Evolutionary conservation across 768 basidiomycete species (phyloP).

Genomic region (Macrolepiota fuliginosa): DNA sequence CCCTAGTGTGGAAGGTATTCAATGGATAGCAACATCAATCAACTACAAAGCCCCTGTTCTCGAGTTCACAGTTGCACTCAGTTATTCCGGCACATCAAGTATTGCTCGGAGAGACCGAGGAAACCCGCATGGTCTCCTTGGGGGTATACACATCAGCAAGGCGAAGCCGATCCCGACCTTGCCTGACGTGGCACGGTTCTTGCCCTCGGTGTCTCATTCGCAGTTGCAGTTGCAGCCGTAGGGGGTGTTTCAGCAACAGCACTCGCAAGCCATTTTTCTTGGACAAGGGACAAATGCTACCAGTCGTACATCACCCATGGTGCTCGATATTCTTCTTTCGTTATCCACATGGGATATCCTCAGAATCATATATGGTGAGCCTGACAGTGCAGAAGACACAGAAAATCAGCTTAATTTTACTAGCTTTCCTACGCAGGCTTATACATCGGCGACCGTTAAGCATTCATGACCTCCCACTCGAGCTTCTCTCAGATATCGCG

Average conservation of each 20-base stretch:
- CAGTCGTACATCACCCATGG: not conserved
- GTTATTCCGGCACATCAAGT: not conserved
- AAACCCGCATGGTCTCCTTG: not conserved
- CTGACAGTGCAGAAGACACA: not conserved
- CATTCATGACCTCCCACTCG: not conserved
- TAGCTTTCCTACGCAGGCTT: not conserved
- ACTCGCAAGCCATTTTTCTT: not conserved
- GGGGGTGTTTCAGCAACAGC: not conserved
- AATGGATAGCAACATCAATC: conserved; percentile 3
- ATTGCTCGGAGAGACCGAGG: too few relatives aligned
- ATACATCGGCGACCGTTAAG: too few relatives aligned
- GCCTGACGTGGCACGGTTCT: not conserved
- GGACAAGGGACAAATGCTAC: too few relatives aligned
- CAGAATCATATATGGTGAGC: not conserved
- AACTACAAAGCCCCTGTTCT: not conserved
- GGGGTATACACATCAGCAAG: not conserved
- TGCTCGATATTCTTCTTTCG: not conserved
- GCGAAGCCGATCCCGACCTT: not conserved
- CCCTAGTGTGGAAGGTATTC: conserved; percentile 19
- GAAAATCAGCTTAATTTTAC: not conserved
- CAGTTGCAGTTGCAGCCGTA: not conserved
- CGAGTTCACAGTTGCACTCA: not conserved
- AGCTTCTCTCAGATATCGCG: not conserved
- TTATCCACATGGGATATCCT: not conserved
- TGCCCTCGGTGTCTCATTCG: not conserved